phyloP scores from a whole-genome alignment of 495 filamentous ascomycete genomes.

The Aspergillus carlsbadensis region DNA sequence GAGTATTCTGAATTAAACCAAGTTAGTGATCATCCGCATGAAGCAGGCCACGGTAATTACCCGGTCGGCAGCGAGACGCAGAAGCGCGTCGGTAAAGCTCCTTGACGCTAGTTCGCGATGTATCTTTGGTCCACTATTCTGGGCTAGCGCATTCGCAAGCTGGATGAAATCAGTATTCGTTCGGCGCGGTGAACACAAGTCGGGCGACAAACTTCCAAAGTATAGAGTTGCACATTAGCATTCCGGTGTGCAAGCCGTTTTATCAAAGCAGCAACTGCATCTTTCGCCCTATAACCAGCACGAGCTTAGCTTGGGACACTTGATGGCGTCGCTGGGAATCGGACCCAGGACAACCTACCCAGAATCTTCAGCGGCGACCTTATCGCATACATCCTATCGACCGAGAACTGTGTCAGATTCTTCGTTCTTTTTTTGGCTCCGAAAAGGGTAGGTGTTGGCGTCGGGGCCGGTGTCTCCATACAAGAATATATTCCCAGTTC shows the following conservation, averaged over 20 bases:
- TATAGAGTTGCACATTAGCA: constrained; percentile 99
- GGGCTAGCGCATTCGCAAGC: constrained; percentile 89
- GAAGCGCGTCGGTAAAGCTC: constrained; percentile 92
- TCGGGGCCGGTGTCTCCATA: constrained; percentile 27
- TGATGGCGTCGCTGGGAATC: not conserved
- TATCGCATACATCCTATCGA: constrained; percentile 87
- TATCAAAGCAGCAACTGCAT: constrained; percentile 91
- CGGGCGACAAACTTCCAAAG: constrained; percentile 69
- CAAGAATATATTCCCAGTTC: constrained; percentile 97
- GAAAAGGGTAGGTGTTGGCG: not conserved
- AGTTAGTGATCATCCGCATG: constrained; percentile 1
- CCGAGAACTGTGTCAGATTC: constrained; percentile 19
- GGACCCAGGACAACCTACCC: constrained; percentile 46
- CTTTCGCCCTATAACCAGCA: constrained; percentile 63
- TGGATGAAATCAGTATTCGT: constrained; percentile 16
- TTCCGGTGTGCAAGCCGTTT: constrained; percentile 95
- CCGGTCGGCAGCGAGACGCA: constrained; percentile 86
- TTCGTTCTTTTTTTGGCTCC: not conserved
- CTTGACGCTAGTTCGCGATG: constrained; percentile 91
- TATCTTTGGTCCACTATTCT: constrained; percentile 90
- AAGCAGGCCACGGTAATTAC: constrained; percentile 33
- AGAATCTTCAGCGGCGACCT: constrained; percentile 65
- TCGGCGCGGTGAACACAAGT: not conserved
- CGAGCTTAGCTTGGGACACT: constrained; percentile 18
- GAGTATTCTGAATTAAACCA: constrained; percentile 65